Evolutionary conservation across 2,329 filamentous ascomycete genomes (phyloP).

Genomic region (Venturia pyrina): DNA sequence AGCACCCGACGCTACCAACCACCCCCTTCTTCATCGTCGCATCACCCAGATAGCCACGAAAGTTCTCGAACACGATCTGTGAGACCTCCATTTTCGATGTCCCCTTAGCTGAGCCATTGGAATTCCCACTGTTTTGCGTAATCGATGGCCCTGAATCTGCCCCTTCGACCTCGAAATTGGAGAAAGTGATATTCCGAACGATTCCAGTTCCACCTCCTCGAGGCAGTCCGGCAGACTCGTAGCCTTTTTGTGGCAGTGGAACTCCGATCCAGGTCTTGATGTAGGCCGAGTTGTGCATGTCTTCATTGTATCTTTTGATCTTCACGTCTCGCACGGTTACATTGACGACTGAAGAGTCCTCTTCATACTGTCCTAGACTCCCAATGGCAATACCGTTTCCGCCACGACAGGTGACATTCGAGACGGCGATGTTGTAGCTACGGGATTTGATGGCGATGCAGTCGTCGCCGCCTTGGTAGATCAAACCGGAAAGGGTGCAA

Average conservation of each 20-base stretch:
- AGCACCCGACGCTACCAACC: constrained; percentile 38
- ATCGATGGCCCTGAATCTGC: constrained; percentile 35
- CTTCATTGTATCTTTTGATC: constrained; percentile 35
- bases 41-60: constrained; percentile 37
- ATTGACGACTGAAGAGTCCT: constrained; percentile 43
- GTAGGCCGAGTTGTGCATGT: constrained; percentile 41
- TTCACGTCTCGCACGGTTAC: constrained; percentile 37
- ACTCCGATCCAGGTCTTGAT: constrained; percentile 49
- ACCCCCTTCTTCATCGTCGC: constrained; percentile 18
- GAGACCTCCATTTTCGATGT: constrained; percentile 42
- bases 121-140: constrained; percentile 37
- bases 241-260: constrained; percentile 33
- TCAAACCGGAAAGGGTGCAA: constrained; percentile 39
- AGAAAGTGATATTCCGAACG: constrained; percentile 41
- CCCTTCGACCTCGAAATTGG: constrained; percentile 41
- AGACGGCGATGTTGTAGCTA: constrained; percentile 46
- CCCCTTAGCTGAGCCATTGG: constrained; percentile 37
- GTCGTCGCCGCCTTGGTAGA: constrained; percentile 48
- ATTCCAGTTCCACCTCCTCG: constrained; percentile 46
- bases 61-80: constrained; percentile 42
- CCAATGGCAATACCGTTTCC: constrained; percentile 45
- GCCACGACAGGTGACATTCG: constrained; percentile 44
- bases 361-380: constrained; percentile 45
- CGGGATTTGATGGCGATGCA: constrained; percentile 55
- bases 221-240: constrained; percentile 40